Evolutionary conservation across 352 stramenopile genomes (phyloP).

Genomic region (Phytopythium mirpurense): DNA sequence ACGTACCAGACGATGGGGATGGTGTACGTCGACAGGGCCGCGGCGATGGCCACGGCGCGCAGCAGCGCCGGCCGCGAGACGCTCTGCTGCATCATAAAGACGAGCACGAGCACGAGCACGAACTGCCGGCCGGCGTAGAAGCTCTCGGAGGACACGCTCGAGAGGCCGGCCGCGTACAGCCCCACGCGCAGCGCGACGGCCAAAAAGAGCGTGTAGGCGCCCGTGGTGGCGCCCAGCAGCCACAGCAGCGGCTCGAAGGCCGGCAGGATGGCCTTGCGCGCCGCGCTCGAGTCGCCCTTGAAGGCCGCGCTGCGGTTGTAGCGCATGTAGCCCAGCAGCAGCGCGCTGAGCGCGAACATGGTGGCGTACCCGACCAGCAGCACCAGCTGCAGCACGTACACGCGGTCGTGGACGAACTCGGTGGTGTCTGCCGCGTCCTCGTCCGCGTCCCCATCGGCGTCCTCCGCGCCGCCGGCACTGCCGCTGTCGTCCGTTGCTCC

Average conservation of each 20-base stretch:
- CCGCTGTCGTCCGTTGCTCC: background rate
- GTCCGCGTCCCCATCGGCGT: background rate
- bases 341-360: constrained; percentile 24
- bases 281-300: constrained; percentile 19
- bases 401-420: background rate
- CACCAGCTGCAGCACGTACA: constrained; percentile 22
- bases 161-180: constrained; percentile 8
- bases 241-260: constrained; percentile 37
- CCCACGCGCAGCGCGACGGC: constrained; percentile 7
- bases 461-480: background rate
- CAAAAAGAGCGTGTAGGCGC: constrained; percentile 18
- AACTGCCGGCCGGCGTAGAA: constrained; percentile 37
- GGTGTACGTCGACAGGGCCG: constrained; percentile 20
- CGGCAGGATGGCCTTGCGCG: constrained; percentile 31
- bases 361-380: constrained; percentile 27
- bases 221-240: constrained; percentile 21
- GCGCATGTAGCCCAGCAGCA: constrained; percentile 32
- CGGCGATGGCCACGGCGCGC: constrained; percentile 17
- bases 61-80: constrained; percentile 22
- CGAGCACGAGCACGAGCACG: constrained; percentile 27
- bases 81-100: constrained; percentile 33
- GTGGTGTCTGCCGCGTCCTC: background rate
- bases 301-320: constrained; percentile 24
- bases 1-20: constrained; percentile 21
- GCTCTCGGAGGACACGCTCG: constrained; percentile 14